A percentile compares a stretch with the other conserved stretches of the same genome.
Conservation (phyloP, 2,329 filamentous ascomycete genomes). For the Sclerotinia trifoliorum region DNA sequence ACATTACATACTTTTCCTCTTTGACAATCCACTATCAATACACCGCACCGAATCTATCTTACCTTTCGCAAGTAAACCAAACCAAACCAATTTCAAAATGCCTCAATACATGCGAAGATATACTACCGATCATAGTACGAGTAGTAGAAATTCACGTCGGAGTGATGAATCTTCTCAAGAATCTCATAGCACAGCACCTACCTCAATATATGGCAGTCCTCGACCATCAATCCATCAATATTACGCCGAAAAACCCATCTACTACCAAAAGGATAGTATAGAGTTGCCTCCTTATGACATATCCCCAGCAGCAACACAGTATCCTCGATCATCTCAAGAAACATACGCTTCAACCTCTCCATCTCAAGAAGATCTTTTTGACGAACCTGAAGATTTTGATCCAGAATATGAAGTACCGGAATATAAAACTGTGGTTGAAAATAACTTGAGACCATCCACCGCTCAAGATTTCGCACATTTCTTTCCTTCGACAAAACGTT, state of each 20-base stretch:
- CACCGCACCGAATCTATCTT: conserved; percentile 1
- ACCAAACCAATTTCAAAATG: conserved; percentile 29
- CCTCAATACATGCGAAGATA: conserved; percentile 33
- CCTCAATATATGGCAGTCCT: conserved; percentile 47
- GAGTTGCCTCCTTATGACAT: conserved; percentile 26
- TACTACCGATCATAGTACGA: conserved; percentile 37
- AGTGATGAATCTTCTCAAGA: conserved; percentile 47
- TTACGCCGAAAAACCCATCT: conserved; percentile 24
- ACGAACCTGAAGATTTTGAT: conserved; percentile 47
- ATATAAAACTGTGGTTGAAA: conserved; percentile 59
- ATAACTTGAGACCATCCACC: conserved; percentile 71
- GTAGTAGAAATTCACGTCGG: conserved; percentile 44
- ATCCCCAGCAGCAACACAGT: conserved; percentile 33
- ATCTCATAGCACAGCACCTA: conserved; percentile 50
- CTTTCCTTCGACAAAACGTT: conserved; percentile 79
- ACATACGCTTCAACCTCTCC: conserved; percentile 76
- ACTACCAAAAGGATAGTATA: conserved; percentile 22
- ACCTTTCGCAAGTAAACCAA: conserved; percentile 2
- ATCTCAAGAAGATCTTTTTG: conserved; percentile 55
- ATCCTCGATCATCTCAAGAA: conserved; percentile 49
- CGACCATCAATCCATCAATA: conserved; percentile 33
- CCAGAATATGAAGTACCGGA: conserved; percentile 40
- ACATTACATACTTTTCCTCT: background rate
- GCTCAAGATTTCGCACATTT: conserved; percentile 78
- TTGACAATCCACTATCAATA: background rate